These are phyloP conservation scores for Bryum argenteum DNA, from an alignment of 225 moss, liverwort and hornwort genomes.

Conservation along the genomic window DNA sequence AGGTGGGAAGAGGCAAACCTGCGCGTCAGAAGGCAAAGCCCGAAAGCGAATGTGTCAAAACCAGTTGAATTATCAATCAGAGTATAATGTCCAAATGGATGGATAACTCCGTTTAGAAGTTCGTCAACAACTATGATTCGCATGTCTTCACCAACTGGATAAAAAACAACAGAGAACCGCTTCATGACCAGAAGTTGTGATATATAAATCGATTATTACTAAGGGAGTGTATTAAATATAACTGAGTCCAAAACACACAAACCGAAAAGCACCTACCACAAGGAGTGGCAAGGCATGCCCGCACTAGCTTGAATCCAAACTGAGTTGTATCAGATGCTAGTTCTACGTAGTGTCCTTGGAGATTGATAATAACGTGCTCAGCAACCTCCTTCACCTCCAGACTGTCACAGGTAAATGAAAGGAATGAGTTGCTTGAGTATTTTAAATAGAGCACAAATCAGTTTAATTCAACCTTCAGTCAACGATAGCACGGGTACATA, in stretches of 20 bases:
- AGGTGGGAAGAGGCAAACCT: conserved; percentile 27
- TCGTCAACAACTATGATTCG: conserved; percentile 50
- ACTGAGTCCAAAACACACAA: not conserved
- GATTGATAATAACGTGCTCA: conserved; percentile 48
- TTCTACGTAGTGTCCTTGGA: conserved; percentile 49
- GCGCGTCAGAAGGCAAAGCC: conserved; percentile 56
- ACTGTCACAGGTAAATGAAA: conserved; percentile 34
- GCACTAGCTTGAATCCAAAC: conserved; percentile 60
- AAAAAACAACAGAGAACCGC: conserved; percentile 15
- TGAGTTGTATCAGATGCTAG: conserved; percentile 45
- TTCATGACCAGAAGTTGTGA: conserved; percentile 21
- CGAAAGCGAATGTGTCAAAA: conserved; percentile 50
- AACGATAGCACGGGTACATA: not conserved
- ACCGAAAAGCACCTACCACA: conserved; percentile 40
- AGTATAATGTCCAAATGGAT: conserved; percentile 47
- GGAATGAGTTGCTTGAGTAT: not conserved
- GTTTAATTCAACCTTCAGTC: not conserved
- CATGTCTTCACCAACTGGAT: conserved; percentile 57
- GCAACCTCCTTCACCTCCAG: conserved; percentile 57
- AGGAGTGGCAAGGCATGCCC: conserved; percentile 58
- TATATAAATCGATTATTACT: not conserved
- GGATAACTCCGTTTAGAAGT: conserved; percentile 43
- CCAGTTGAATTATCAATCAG: conserved; percentile 46
- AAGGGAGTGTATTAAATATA: not conserved
- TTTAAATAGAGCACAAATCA: not conserved